These are phyloP conservation scores for Cucumis cinereus DNA, from an alignment of 306 rosid species.

Conservation along the genomic window DNA sequence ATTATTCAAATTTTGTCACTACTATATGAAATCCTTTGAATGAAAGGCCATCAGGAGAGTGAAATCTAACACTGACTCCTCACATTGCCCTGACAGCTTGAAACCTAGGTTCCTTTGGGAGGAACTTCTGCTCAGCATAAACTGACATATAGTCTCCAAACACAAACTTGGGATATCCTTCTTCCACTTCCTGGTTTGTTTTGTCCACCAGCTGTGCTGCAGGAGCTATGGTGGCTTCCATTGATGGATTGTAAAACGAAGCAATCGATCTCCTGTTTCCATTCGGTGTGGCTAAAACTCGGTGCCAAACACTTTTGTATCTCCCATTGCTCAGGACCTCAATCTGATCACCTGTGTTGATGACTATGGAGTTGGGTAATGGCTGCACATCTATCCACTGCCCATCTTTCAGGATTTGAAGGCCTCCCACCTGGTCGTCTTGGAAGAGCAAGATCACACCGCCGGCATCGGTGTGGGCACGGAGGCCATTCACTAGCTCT, in stretches of 20 bases:
- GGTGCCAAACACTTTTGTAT: slow-evolving; percentile 93
- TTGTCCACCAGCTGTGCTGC: slow-evolving; percentile 49
- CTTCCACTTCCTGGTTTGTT: slow-evolving; percentile 29
- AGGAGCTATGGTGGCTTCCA: slow-evolving; percentile 78
- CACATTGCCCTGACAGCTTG: slow-evolving; percentile 49
- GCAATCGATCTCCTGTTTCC: slow-evolving; percentile 86
- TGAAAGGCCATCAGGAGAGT: background rate
- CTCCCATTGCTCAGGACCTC: slow-evolving; percentile 89
- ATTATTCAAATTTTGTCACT: slow-evolving; percentile 1
- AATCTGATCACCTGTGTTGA: slow-evolving; percentile 97
- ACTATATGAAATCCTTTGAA: background rate
- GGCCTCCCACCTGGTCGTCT: slow-evolving; percentile 85
- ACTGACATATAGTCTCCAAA: slow-evolving; percentile 89
- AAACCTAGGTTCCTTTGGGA: slow-evolving; percentile 90
- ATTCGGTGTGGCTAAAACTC: slow-evolving; percentile 43
- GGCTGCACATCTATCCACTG: slow-evolving; percentile 89
- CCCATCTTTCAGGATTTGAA: slow-evolving; percentile 85
- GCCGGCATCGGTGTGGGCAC: slow-evolving; percentile 97
- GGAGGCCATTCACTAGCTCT: slow-evolving; percentile 68
- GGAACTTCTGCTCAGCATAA: slow-evolving; percentile 86
- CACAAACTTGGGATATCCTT: slow-evolving; percentile 67
- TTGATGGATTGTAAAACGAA: slow-evolving; percentile 78
- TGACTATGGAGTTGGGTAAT: slow-evolving; percentile 63
- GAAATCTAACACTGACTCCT: slow-evolving; percentile 4
- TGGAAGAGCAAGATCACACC: slow-evolving; percentile 87